Evolutionary conservation across 164 flowering plant genomes (phyloP).

Genomic region (Magnolia sinica): DNA sequence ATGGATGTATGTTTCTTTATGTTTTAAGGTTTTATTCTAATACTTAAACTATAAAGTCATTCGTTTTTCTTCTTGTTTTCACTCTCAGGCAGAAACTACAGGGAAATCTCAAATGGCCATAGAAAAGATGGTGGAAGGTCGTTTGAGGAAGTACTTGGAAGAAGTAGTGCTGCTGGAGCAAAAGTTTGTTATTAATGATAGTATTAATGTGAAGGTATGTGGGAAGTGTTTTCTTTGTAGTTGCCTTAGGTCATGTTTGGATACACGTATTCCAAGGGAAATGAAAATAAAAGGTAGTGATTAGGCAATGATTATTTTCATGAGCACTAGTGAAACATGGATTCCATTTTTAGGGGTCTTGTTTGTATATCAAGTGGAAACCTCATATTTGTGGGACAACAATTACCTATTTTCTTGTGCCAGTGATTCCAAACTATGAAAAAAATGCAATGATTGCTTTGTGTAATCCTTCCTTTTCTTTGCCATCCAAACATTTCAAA

Average conservation of each 20-base stretch:
- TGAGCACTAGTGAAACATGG: no score
- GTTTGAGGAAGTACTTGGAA: slow-evolving; percentile 78
- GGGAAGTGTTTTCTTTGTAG: neutral
- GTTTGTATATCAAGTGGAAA: no score
- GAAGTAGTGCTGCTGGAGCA: slow-evolving; percentile 95
- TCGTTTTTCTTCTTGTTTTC: slow-evolving; percentile 6
- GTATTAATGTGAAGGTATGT: slow-evolving; percentile 66
- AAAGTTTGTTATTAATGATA: slow-evolving; percentile 74
- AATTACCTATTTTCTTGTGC: no score
- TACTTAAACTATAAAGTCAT: neutral
- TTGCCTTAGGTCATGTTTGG: neutral
- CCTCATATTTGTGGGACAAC: no score
- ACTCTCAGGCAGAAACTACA: slow-evolving; percentile 70
- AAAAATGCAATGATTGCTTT: no score
- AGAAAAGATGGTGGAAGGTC: slow-evolving; percentile 97
- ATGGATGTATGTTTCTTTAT: neutral
- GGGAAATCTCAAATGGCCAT: slow-evolving; percentile 87
- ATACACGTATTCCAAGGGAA: neutral
- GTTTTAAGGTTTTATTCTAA: neutral
- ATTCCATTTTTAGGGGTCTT: no score
- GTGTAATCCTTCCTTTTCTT: no score
- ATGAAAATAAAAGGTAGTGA: no score
- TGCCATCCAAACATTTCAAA: no score
- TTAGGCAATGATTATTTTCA: no score
- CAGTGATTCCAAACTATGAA: no score